Base-by-base conservation (phyloP, 225 moss, liverwort and hornwort genomes). In the Pseudoscleropodium purum region DNA sequence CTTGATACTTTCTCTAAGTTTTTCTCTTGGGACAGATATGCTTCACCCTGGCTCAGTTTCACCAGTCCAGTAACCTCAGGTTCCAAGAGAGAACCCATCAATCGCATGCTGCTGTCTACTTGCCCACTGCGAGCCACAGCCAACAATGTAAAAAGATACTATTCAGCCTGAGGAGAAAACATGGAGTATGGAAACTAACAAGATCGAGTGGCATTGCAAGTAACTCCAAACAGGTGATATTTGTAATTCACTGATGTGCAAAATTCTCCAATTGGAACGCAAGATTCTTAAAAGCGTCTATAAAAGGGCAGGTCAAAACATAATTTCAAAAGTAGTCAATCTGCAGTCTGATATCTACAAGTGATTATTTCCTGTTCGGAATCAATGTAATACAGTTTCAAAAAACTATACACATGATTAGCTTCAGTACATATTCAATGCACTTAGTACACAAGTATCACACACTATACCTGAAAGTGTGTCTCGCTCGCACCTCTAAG, bases 21-120 rank as follows among this genome's bases (percentile, higher is more conserved):
- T 90, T 96, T 98, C 90, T 99, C 99, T 94, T 97, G 97, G 49
- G 99, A 99, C 43, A 99, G 95, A 88, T 99, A 99, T 63, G 95
- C 97, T 93, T 97, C 99, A 69, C 97, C 97, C 79, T 97, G 95
- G 86, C 99, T 99, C 70, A 99, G 90, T 92, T 99, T 97, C 88
- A 99, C 97, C 85, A 93, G 92, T 61, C 97, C 99, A 39, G 97
- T 99, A 73, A 97, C 90, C 92, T 99, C 99, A 69, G 97, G 99
- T 90, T 99, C 97, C 31, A 97, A 86, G 78, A 99, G 94, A 79
- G 96, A 97, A 81, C 99, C 97, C 95, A 97, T 95, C 86, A 99
- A 87, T 87, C 93, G 94, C 83, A 99, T 89, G 88, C 93, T 95
- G 91, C 95, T 99, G 92, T 99, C 97, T 88, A 99, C 97, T 94